Evolutionary conservation across 2,329 filamentous ascomycete species (phyloP), one percentile per base, ranked within the genome.

Genomic region (Anisogramma anomala): DNA sequence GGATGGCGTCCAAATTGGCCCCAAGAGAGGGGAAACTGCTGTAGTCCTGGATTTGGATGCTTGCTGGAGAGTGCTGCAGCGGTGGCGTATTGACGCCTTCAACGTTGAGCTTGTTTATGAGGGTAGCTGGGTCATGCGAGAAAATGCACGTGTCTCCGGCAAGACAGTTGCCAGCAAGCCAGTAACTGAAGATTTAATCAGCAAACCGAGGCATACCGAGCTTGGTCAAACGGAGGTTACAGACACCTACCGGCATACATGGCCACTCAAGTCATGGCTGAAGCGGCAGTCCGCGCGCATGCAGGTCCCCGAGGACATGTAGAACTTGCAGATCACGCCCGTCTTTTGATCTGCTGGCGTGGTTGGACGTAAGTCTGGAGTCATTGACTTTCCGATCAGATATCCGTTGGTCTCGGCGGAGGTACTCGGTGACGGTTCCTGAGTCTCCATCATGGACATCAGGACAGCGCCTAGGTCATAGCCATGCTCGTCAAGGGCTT

Each of bases 241-340:
- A 22, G 6, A 13, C 31, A 82, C 85, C 72, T 69, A 93, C 85
- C 96, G 96, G 88, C 91, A 98, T 48, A 98, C 74, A 55, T 95
- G 91, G 56, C 84, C 93, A 57, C 85, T 94, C 33, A 94, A 73
- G 59, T 98, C 89, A 61, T 98, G 91, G 52, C 88, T 94, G 62
- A 96, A 98, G 43, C 89, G 82, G 60, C 91, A 98, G 61, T 98
- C 91, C 46, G 89, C 89, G 45, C 91, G 79, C 39, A 95, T 78
- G 59, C 91, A 98, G 60, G 91, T 84, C n/a, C 91, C 91, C 6
- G 84, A 93, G 8, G 88, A 89, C 49, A 98, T 69, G 69, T 87
- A 96, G 61, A 96, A 98, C 63, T 94, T 94, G 74, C 91, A 98
- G 31, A 96, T 84, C 28, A 95, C 82, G 19, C 86, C 82, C 48